These are phyloP conservation scores for Aspergillus costaricaensis DNA, from an alignment of 2,329 filamentous ascomycete species.

Conservation along the genomic window DNA sequence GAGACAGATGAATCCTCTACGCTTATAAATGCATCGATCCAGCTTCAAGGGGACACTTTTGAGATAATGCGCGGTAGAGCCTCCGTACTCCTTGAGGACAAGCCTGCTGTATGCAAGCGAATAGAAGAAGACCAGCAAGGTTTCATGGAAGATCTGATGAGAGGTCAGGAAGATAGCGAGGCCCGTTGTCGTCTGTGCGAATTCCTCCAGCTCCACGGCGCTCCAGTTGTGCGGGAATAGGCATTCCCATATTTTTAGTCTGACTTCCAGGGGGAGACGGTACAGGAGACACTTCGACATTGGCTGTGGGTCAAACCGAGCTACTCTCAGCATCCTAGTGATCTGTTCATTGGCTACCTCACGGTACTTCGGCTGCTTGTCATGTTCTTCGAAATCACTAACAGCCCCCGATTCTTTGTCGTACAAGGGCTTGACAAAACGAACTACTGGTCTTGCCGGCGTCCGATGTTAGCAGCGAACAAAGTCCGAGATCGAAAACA, in stretches of 20 bases:
- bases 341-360: constrained; percentile 12
- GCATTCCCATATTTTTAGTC: constrained; percentile 16
- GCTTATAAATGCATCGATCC: constrained; percentile 11
- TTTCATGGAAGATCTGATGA: constrained; percentile 23
- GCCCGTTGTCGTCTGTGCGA: constrained; percentile 7
- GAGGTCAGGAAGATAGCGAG: constrained; percentile 21
- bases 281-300: constrained; percentile 16
- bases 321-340: constrained; percentile 7
- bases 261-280: constrained; percentile 18
- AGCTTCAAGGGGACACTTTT: constrained; percentile 14
- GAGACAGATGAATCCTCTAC: constrained; percentile 9
- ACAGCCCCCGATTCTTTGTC: neutral
- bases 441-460: constrained; percentile 11
- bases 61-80: constrained; percentile 14
- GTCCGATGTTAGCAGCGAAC: neutral
- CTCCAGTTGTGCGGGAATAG: constrained; percentile 15
- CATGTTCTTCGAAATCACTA: constrained; percentile 4
- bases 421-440: constrained; percentile 13
- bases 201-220: constrained; percentile 17
- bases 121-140: constrained; percentile 19
- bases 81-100: constrained; percentile 17
- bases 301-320: neutral
- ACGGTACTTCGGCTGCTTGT: constrained; percentile 10
- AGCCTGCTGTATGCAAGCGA: constrained; percentile 19
- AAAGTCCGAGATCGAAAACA: neutral